These are phyloP conservation scores for Paramarasmius palmivorus DNA, from an alignment of 1,284 basidiomycete genomes.

Conservation along the genomic window DNA sequence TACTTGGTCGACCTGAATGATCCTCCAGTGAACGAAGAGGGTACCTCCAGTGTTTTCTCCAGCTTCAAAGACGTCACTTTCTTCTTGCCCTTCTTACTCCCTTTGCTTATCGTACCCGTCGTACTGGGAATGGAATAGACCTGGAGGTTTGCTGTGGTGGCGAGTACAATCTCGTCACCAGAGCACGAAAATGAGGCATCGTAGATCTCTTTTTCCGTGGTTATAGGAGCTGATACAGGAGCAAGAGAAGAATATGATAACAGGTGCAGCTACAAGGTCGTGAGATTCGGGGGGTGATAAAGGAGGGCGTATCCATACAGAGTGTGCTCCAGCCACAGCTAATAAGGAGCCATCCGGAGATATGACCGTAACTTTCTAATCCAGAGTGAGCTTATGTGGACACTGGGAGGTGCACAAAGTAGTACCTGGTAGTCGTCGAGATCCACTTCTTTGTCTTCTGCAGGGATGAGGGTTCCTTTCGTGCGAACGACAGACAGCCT, in stretches of 20 bases:
- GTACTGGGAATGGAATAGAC: slow-evolving; percentile 42
- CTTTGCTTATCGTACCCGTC: slow-evolving; percentile 28
- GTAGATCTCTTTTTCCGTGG: slow-evolving; percentile 71
- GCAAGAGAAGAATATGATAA: slow-evolving; percentile 68
- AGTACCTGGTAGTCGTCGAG: slow-evolving; percentile 66
- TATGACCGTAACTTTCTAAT: slow-evolving; percentile 76
- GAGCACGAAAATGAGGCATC: slow-evolving; percentile 67
- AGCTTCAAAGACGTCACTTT: slow-evolving; percentile 40
- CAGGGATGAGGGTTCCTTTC: slow-evolving; percentile 63
- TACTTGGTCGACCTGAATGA: slow-evolving; percentile 79
- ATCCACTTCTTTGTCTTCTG: slow-evolving; percentile 59
- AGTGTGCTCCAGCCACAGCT: slow-evolving; percentile 62
- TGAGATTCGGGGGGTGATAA: slow-evolving; percentile 10
- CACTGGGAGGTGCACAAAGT: background rate
- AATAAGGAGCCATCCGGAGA: slow-evolving; percentile 64
- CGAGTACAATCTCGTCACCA: slow-evolving; percentile 50
- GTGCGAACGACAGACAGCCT: slow-evolving; percentile 58
- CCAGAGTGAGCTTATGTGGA: too few relatives aligned
- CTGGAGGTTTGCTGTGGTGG: slow-evolving; percentile 61
- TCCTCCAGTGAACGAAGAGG: slow-evolving; percentile 52
- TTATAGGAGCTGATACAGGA: slow-evolving; percentile 46
- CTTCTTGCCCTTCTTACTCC: slow-evolving; percentile 39
- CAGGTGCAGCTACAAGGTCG: slow-evolving; percentile 56
- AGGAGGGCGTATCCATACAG: slow-evolving; percentile 43
- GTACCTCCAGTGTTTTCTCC: slow-evolving; percentile 53